phyloP scores from a whole-genome alignment of 192 early-diverging fungal species.

The Chytriomyces hyalinus region DNA sequence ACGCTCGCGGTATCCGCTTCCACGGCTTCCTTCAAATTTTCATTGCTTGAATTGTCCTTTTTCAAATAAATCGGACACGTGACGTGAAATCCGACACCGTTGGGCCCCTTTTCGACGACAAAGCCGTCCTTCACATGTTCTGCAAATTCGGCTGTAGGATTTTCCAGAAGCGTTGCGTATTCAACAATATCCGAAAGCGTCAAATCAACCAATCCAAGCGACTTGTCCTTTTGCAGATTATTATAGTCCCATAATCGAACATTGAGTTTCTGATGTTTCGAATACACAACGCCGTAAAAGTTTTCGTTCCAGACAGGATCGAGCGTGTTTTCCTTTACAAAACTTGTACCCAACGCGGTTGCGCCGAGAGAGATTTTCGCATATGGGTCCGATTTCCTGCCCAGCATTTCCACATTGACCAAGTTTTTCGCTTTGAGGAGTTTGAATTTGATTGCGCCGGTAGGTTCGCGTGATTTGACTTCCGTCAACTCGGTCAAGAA shows the following conservation, averaged over 20 bases:
- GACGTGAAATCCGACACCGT: neutral
- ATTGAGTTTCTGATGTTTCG: slow-evolving; percentile 71
- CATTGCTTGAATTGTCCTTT: slow-evolving; percentile 4
- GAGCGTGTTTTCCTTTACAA: slow-evolving; percentile 79
- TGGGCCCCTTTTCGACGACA: slow-evolving; percentile 27
- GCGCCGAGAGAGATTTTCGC: slow-evolving; percentile 70
- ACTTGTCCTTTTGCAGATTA: slow-evolving; percentile 81
- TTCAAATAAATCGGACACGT: slow-evolving; percentile 46
- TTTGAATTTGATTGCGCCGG: slow-evolving; percentile 80
- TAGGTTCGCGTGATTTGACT: slow-evolving; percentile 59
- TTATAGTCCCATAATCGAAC: slow-evolving; percentile 91
- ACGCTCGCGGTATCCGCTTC: neutral
- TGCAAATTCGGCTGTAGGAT: slow-evolving; percentile 9
- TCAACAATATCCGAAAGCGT: slow-evolving; percentile 38
- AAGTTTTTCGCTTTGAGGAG: slow-evolving; percentile 75
- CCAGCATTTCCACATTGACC: slow-evolving; percentile 83
- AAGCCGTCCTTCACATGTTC: slow-evolving; percentile 50
- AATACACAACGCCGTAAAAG: slow-evolving; percentile 82
- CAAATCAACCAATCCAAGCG: slow-evolving; percentile 72
- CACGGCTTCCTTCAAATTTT: neutral
- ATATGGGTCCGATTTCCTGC: slow-evolving; percentile 89
- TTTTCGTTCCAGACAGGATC: slow-evolving; percentile 93
- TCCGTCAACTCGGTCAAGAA: slow-evolving; percentile 55
- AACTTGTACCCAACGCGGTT: slow-evolving; percentile 73
- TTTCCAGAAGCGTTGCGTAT: neutral